Evolutionary conservation across 73 alveolate genomes (phyloP), one percentile per base, ranked within the genome.

Genomic region (Strombidium stylifer): DNA sequence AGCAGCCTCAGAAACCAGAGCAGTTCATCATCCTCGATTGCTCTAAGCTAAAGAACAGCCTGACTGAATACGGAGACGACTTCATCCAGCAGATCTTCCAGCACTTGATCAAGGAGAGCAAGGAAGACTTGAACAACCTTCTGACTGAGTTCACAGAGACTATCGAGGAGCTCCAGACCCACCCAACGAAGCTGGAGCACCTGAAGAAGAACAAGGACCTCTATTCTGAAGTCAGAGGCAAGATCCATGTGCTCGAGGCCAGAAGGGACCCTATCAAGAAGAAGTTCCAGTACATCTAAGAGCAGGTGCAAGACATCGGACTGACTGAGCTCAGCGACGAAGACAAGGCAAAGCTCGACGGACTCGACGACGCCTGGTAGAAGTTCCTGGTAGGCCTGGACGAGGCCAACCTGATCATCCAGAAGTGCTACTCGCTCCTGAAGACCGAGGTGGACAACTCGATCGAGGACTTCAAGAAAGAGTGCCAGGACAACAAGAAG

Each of bases 381-480:
- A 69, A 74, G 54, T 91, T 86, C 60, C 73, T 67, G 44, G 93
- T 82, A 15, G 86, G 84, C 61, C 92, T 91, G 23, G 90, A 75
- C 20, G 87, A 77, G 49, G 77, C 93, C 15, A 44, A 69, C 37
- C 44, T 44, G 12, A 71, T 88, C 52, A 90, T 87, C 51, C 78
- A 70, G 14, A 91, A 84, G 81, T 73, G 82, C 14, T 68, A 84
- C 18, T 69, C 73, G 37, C 80, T 71, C 35, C 82, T 87, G n/a
- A 73, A 84, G 42, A 67, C 73, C 20, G 98, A 87, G 19, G 82
- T 91, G 31, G 82, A 83, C 36, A 84, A 81, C 54, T 56, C 80
- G 15, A 60, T 90, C 44, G 95, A 87, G 23, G 98, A 91, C 71
- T 91, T 86, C 73, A 60, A 68, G 81, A 84, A 84, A 48, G 91